Evolutionary conservation across 2,329 filamentous ascomycete genomes (phyloP), one percentile per base, ranked within the genome.

Genomic region (Fusarium chaquense): DNA sequence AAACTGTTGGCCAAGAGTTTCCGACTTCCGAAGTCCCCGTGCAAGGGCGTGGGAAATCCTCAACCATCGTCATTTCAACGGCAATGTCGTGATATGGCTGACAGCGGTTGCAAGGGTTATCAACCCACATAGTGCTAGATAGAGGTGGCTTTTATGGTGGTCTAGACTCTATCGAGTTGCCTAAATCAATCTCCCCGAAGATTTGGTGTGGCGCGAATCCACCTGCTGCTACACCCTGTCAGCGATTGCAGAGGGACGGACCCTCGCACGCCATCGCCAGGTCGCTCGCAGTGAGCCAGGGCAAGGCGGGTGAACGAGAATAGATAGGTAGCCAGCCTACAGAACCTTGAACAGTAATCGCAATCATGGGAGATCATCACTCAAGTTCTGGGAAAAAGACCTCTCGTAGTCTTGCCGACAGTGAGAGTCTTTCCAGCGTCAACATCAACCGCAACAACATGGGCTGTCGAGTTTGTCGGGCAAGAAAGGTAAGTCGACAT

Each of bases 401-500:
- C 58, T 67, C 71, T 41, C 47, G 28, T 24, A 64, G 62, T 56
- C 56, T 57, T 61, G 59, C 51, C 50, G 59, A 71, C 35, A 63
- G 52, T 58, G 60, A 58, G 43, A 65, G 53, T 52, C 55, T 65
- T 35, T 66, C 43, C 36, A 58, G 63, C 35, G 46, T 65, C 59
- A 69, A 67, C 67, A 45, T 58, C 65, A 69, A 66, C 66, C 61
- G 58, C 50, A 59, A 64, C 61, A 74, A 44, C 38, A 81, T 81
- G 80, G 79, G 80, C 59, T 81, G 80, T 65, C 79, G 79, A 71
- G 78, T 81, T 40, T 81, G 80, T 70, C 77, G 80, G 56, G 80
- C 80, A 55, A 77, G 80, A 75, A 81, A 81, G 77, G 80, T 80
- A 66, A 65, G 72, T 65, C 50, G 32, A 16, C 38, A 18, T 30